Percentiles rank a stretch among this genome's conserved stretches.
phyloP scores from a whole-genome alignment of 257 asterid genomes.

The Paulownia fortunei region DNA sequence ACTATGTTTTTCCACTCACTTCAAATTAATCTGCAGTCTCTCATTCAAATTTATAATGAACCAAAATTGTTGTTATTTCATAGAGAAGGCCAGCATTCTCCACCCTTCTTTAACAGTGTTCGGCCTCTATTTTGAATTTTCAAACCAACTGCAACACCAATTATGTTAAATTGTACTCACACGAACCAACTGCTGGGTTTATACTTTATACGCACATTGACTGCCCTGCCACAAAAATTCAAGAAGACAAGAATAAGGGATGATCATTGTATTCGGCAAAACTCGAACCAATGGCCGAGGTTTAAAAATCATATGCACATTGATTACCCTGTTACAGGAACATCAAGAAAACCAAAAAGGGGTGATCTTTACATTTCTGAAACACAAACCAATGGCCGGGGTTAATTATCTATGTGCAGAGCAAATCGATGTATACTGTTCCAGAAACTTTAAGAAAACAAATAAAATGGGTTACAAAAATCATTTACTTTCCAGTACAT shows the following conservation, averaged over 20 bases:
- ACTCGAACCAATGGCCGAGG: constrained; percentile 16
- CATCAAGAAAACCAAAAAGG: neutral
- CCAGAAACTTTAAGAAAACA: constrained; percentile 29
- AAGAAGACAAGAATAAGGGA: neutral
- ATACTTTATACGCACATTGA: neutral
- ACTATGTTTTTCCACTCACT: constrained; percentile 28
- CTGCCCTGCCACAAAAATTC: constrained; percentile 8
- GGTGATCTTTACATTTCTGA: neutral
- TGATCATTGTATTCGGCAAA: constrained; percentile 26
- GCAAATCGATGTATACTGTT: constrained; percentile 2
- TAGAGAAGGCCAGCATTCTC: constrained; percentile 25
- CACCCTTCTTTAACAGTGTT: constrained; percentile 12
- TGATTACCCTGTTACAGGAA: constrained; percentile 7
- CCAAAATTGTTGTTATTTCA: neutral
- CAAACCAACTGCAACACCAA: constrained; percentile 18
- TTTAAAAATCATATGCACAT: neutral
- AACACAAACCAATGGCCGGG: neutral
- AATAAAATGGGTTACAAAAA: constrained; percentile 10
- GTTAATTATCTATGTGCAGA: neutral
- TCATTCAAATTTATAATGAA: constrained; percentile 26
- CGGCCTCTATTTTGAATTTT: constrained; percentile 11
- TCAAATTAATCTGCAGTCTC: constrained; percentile 19
- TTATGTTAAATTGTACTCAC: constrained; percentile 1
- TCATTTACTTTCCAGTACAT: constrained; percentile 6
- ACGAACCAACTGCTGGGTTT: constrained; percentile 16